phyloP scores from a whole-genome alignment of 495 filamentous ascomycete species.

The Achaetomiella virescens region DNA sequence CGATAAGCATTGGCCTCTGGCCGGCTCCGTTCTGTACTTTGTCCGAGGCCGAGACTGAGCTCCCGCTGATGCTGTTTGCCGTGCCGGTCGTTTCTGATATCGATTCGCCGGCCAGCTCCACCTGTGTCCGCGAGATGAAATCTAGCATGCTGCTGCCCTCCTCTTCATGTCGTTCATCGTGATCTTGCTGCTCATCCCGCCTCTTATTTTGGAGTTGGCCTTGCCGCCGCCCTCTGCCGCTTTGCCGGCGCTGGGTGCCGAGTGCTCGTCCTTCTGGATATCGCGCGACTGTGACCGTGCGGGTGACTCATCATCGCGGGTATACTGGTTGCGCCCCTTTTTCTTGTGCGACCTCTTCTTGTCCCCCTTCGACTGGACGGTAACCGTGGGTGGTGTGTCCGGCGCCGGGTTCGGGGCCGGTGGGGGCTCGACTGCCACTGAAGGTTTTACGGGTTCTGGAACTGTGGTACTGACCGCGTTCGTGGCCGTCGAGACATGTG shows the following conservation, averaged over 20 bases:
- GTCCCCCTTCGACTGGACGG: conserved; percentile 19
- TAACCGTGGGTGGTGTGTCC: conserved; percentile 46
- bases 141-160: conserved; percentile 73
- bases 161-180: conserved; percentile 91
- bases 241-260: conserved; percentile 20
- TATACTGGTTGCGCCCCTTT: conserved; percentile 83
- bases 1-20: background rate
- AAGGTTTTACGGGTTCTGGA: conserved; percentile 25
- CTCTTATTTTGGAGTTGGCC: conserved; percentile 32
- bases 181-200: conserved; percentile 54
- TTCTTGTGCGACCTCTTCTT: conserved; percentile 54
- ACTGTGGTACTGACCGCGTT: conserved; percentile 18
- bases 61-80: conserved; percentile 1
- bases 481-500: conserved; percentile 11
- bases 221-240: conserved; percentile 18
- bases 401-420: conserved; percentile 39
- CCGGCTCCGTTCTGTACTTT: conserved; percentile 5
- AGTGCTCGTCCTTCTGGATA: conserved; percentile 35
- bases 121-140: conserved; percentile 83
- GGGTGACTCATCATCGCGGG: conserved; percentile 61
- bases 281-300: conserved; percentile 63
- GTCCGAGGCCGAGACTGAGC: background rate
- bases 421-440: conserved; percentile 16
- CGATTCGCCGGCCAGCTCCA: conserved; percentile 69
- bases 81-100: conserved; percentile 12